phyloP scores from a whole-genome alignment of 352 stramenopile genomes.

The Elongisporangium undulatum region DNA sequence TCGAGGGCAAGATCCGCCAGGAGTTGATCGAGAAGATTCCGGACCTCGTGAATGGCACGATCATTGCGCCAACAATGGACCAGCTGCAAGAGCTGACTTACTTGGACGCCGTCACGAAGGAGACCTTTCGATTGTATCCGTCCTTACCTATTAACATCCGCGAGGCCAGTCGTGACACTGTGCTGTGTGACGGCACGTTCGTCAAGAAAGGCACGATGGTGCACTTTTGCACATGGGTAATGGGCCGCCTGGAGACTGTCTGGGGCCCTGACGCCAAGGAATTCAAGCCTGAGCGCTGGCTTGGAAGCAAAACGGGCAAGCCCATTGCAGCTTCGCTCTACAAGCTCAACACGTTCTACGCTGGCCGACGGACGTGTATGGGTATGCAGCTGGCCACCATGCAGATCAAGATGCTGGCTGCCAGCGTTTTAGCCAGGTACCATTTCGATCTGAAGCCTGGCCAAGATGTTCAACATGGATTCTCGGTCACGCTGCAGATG shows the following conservation, averaged over 20 bases:
- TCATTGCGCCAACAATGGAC: conserved; percentile 23
- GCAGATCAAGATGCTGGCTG: conserved; percentile 55
- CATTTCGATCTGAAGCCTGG: conserved; percentile 14
- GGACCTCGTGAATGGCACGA: conserved; percentile 5
- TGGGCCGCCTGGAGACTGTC: conserved; percentile 24
- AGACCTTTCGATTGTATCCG: conserved; percentile 47
- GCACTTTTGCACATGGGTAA: conserved; percentile 24
- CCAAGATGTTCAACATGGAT: neutral
- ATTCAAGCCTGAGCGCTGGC: conserved; percentile 38
- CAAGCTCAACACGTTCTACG: conserved; percentile 45
- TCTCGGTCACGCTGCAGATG: neutral
- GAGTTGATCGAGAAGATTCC: conserved; percentile 28
- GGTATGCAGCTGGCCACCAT: conserved; percentile 46
- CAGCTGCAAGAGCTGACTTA: conserved; percentile 24
- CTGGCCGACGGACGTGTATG: conserved; percentile 39
- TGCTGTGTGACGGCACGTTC: conserved; percentile 43
- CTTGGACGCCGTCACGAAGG: conserved; percentile 29
- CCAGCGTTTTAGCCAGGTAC: conserved; percentile 34
- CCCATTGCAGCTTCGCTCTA: conserved; percentile 20
- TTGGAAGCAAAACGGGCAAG: conserved; percentile 16
- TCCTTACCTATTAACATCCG: conserved; percentile 3
- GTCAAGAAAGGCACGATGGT: conserved; percentile 19
- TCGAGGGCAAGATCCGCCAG: conserved; percentile 45
- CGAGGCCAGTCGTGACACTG: conserved; percentile 22
- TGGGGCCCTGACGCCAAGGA: conserved; percentile 29